These are phyloP conservation scores for Penicillium sp. DNA, from an alignment of 2,329 filamentous ascomycete genomes.

Conservation along the genomic window DNA sequence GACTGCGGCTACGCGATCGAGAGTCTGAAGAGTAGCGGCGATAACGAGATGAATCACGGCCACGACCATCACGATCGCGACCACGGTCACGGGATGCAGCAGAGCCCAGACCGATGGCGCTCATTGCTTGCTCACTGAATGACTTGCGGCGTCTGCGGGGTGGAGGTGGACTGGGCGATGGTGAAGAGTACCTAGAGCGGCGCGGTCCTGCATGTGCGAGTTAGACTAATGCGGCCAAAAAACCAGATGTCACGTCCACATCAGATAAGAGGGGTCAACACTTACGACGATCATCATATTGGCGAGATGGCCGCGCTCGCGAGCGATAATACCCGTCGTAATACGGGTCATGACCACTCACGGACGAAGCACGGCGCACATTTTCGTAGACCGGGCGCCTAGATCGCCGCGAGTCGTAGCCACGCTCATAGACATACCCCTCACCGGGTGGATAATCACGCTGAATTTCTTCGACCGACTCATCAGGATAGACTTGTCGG, in stretches of 20 bases:
- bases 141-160: slow-evolving; percentile 48
- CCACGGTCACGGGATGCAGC: slow-evolving; percentile 34
- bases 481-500: slow-evolving; percentile 43
- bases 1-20: slow-evolving; percentile 15
- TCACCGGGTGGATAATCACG: slow-evolving; percentile 77
- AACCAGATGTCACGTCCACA: neutral
- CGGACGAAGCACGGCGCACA: slow-evolving; percentile 39
- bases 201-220: slow-evolving; percentile 25
- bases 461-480: slow-evolving; percentile 76
- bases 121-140: slow-evolving; percentile 52
- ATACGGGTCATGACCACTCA: slow-evolving; percentile 35
- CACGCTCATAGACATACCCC: slow-evolving; percentile 43
- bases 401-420: slow-evolving; percentile 16
- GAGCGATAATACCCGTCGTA: slow-evolving; percentile 33
- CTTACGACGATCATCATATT: slow-evolving; percentile 48
- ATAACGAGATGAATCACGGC: neutral
- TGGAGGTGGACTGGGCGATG: slow-evolving; percentile 42
- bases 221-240: neutral
- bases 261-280: slow-evolving; percentile 1
- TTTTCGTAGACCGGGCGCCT: slow-evolving; percentile 33
- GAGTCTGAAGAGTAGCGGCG: neutral
- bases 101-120: slow-evolving; percentile 60
- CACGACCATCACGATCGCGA: neutral
- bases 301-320: slow-evolving; percentile 46
- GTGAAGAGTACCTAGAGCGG: slow-evolving; percentile 31